These are phyloP conservation scores for Chlamydomonas eustigma DNA, from an alignment of 139 green algal species.

Conservation along the genomic window DNA sequence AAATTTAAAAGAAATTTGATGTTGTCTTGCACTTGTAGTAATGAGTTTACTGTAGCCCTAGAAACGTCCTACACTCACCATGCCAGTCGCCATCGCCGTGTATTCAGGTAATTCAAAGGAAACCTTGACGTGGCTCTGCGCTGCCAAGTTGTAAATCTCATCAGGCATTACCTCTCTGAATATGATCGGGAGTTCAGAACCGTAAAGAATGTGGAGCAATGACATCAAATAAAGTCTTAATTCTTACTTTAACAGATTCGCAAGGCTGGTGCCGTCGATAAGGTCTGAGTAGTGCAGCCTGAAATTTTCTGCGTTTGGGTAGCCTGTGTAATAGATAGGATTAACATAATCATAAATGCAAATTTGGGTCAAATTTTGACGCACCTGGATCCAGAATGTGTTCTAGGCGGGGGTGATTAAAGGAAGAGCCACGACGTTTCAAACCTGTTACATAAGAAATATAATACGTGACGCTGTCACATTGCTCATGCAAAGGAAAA, in stretches of 20 bases:
- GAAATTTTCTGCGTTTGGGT: slow-evolving; percentile 28
- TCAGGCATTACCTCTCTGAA: slow-evolving; percentile 40
- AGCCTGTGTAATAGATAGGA: too few species aligned
- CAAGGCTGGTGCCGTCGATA: slow-evolving; percentile 42
- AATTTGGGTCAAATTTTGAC: not conserved
- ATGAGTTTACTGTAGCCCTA: not conserved
- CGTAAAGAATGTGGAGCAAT: too few species aligned
- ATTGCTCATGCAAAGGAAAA: slow-evolving; percentile 16
- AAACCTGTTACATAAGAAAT: not conserved
- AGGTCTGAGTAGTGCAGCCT: slow-evolving; percentile 67
- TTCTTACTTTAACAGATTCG: slow-evolving; percentile 29
- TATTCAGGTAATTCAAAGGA: slow-evolving; percentile 74
- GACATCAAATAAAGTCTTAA: not conserved
- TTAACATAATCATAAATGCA: not conserved
- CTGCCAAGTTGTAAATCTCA: slow-evolving; percentile 80
- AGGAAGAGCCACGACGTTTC: slow-evolving; percentile 16
- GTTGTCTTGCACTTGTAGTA: not conserved
- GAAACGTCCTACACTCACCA: slow-evolving; percentile 32
- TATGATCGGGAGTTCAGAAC: too few species aligned
- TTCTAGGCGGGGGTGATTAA: slow-evolving; percentile 61
- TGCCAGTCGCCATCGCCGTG: slow-evolving; percentile 57
- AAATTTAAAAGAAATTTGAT: not conserved
- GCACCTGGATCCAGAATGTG: slow-evolving; percentile 43
- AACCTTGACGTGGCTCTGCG: slow-evolving; percentile 66
- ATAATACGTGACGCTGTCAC: not conserved